These are phyloP conservation scores for Sphaerobolus stellatus DNA, from an alignment of 1,284 basidiomycete genomes.

Conservation along the genomic window DNA sequence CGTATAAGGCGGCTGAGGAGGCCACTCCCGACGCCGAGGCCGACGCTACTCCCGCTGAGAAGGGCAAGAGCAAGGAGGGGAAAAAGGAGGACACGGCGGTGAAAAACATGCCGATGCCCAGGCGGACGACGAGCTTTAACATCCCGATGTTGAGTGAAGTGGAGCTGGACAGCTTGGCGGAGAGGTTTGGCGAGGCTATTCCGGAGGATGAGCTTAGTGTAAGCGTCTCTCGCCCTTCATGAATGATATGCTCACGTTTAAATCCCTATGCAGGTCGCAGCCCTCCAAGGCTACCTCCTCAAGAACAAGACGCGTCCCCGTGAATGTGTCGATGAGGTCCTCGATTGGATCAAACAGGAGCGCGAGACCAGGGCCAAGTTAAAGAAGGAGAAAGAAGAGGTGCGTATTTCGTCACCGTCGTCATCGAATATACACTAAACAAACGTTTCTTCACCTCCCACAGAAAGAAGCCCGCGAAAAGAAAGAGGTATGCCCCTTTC, in stretches of 20 bases:
- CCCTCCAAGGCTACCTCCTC: constrained; percentile 79
- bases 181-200: constrained; percentile 72
- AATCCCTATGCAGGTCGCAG: constrained; percentile 58
- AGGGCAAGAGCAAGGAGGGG: too few relatives aligned
- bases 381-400: constrained; percentile 84
- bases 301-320: constrained; percentile 82
- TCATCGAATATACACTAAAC: constrained; percentile 15
- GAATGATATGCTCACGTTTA: not conserved
- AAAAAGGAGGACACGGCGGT: too few relatives aligned
- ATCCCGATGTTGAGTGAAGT: constrained; percentile 69
- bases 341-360: constrained; percentile 69
- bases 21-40: constrained; percentile 18
- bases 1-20: constrained; percentile 46
- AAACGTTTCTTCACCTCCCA: not conserved
- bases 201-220: constrained; percentile 82
- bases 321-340: constrained; percentile 77
- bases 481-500: constrained; percentile 62
- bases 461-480: constrained; percentile 75
- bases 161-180: constrained; percentile 72
- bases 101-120: constrained; percentile 66
- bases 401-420: constrained; percentile 27
- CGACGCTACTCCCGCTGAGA: constrained; percentile 39
- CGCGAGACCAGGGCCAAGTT: constrained; percentile 77
- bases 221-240: constrained; percentile 23
- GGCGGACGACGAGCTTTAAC: constrained; percentile 58